These are phyloP conservation scores for Endogone sp. DNA, from an alignment of 192 early-diverging fungal species.

Conservation along the genomic window DNA sequence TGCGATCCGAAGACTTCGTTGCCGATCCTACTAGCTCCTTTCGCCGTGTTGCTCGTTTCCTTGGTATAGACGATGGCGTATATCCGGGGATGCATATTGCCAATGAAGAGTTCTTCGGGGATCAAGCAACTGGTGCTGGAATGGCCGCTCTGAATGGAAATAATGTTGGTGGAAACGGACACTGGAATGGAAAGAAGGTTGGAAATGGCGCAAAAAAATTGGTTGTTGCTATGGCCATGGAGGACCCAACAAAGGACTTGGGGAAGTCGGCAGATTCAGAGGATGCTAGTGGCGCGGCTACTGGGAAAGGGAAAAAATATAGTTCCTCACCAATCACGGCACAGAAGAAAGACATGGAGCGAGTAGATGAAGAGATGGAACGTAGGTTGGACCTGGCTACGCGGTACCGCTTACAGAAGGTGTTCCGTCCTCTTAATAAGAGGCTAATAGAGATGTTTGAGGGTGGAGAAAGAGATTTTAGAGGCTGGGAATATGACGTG, in stretches of 20 bases:
- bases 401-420: conserved; percentile 40
- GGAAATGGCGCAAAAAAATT: neutral
- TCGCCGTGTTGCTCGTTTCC: conserved; percentile 18
- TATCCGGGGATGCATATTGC: conserved; percentile 6
- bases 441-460: conserved; percentile 43
- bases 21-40: conserved; percentile 16
- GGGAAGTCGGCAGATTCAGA: neutral
- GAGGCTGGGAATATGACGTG: conserved; percentile 50
- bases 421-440: conserved; percentile 43
- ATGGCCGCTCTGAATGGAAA: neutral
- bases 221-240: conserved; percentile 22
- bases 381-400: conserved; percentile 35
- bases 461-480: conserved; percentile 33
- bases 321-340: no score
- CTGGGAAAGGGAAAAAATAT: no score
- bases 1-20: conserved; percentile 25
- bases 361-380: neutral
- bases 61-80: conserved; percentile 21
- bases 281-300: neutral
- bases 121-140: neutral
- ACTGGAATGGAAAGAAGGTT: neutral
- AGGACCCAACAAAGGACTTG: conserved; percentile 2
- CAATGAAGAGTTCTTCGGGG: neutral
- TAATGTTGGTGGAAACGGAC: neutral
- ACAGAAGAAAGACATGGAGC: no score